Conservation (phyloP, 345 rosid genomes). For the Aethionema arabicum region DNA sequence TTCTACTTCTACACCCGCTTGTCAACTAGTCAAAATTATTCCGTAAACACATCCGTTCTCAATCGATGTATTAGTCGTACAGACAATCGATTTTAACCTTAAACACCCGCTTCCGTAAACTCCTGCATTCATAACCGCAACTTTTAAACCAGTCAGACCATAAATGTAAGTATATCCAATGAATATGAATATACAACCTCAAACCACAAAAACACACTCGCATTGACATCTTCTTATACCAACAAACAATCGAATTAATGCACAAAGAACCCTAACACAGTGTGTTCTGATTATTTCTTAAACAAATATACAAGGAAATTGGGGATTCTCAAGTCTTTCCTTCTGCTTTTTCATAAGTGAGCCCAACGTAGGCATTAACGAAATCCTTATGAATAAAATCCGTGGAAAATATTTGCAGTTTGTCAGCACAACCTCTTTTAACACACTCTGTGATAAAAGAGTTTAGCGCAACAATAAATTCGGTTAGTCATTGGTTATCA, state of each 20-base stretch:
- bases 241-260: background rate
- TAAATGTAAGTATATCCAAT: background rate
- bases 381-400: slow-evolving; percentile 88
- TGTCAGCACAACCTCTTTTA: slow-evolving; percentile 53
- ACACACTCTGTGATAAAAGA: slow-evolving; percentile 67
- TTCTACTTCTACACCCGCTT: too few relatives aligned
- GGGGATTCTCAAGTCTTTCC: slow-evolving; percentile 47
- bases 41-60: too few relatives aligned
- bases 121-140: too few relatives aligned
- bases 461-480: slow-evolving; percentile 70
- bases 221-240: background rate
- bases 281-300: background rate
- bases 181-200: slow-evolving; percentile 7
- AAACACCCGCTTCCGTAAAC: too few relatives aligned
- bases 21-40: too few relatives aligned
- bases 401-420: slow-evolving; percentile 79
- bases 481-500: slow-evolving; percentile 60
- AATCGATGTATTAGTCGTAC: too few relatives aligned
- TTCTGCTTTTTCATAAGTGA: slow-evolving; percentile 62
- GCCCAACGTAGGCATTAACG: slow-evolving; percentile 77
- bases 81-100: too few relatives aligned
- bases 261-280: background rate
- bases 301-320: background rate
- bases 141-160: too few relatives aligned
- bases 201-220: background rate